phyloP scores from a whole-genome alignment of 257 asterid genomes.

The Solanum chiquidenum region DNA sequence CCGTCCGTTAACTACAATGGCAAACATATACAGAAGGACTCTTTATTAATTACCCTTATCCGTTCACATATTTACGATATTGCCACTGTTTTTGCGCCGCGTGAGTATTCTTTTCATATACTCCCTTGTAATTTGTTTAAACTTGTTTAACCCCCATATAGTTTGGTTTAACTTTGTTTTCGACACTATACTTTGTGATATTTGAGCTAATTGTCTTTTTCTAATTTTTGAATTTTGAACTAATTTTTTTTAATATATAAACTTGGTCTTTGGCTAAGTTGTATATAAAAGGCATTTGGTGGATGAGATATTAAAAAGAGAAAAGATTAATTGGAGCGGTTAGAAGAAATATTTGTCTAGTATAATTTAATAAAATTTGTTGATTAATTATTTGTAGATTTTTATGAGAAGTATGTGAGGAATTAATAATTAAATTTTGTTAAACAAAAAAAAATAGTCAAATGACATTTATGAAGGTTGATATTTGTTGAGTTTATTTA shows the following conservation, averaged over 20 bases:
- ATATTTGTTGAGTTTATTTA: not conserved
- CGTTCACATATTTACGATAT: not conserved
- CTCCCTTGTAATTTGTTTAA: not conserved
- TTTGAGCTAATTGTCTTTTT: not conserved
- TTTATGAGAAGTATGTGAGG: not conserved
- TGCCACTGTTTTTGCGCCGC: slow-evolving; percentile 10
- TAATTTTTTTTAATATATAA: not conserved
- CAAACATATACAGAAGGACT: slow-evolving; percentile 2
- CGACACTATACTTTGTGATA: not conserved
- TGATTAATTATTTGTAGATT: not conserved
- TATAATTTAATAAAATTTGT: not conserved
- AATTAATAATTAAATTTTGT: not conserved
- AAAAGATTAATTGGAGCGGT: not conserved
- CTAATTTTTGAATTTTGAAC: not conserved
- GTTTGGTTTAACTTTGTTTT: not conserved
- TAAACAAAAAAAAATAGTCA: not conserved
- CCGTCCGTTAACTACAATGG: slow-evolving; percentile 19
- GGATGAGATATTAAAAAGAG: not conserved
- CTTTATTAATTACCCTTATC: slow-evolving; percentile 3
- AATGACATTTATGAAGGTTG: not conserved
- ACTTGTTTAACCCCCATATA: not conserved
- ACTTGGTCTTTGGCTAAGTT: not conserved
- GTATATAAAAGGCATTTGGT: not conserved
- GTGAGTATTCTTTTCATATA: not conserved
- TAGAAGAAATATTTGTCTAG: not conserved